Percentiles rank a stretch among this genome's conserved stretches.
phyloP scores from a whole-genome alignment of 1,139 yeast species.

The Suhomyces taliae region DNA sequence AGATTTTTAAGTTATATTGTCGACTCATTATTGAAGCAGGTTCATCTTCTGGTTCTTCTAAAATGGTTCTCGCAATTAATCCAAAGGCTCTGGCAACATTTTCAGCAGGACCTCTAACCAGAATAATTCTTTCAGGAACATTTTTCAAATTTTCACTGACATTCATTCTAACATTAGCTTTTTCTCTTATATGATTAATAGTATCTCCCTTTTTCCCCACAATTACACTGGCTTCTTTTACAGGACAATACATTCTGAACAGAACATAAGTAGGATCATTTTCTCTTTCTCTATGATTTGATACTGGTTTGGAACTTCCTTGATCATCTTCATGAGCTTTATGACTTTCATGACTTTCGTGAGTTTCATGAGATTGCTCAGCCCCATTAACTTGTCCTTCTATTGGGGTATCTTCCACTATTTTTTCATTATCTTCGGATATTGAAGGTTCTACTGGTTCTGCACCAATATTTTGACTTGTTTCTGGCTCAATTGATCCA shows the following conservation, averaged over 20 bases:
- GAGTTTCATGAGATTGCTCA: background rate
- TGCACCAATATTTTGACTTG: background rate
- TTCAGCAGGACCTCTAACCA: constrained; percentile 75
- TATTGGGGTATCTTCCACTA: background rate
- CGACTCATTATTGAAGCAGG: constrained; percentile 58
- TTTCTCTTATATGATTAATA: constrained; percentile 63
- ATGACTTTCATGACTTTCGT: constrained; percentile 2
- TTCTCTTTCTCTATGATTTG: constrained; percentile 38
- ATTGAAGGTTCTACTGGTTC: background rate
- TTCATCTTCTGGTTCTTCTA: constrained; percentile 67
- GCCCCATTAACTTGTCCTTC: background rate
- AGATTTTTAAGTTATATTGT: constrained; percentile 57
- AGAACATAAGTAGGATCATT: constrained; percentile 61
- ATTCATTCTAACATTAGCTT: constrained; percentile 65
- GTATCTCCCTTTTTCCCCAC: constrained; percentile 81
- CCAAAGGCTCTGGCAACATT: constrained; percentile 85
- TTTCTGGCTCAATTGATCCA: constrained; percentile 5
- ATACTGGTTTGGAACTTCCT: constrained; percentile 19
- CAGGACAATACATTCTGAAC: constrained; percentile 72
- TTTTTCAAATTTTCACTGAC: constrained; percentile 79
- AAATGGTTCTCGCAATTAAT: constrained; percentile 62
- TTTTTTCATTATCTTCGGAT: background rate
- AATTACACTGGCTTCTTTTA: constrained; percentile 72
- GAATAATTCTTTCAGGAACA: constrained; percentile 74
- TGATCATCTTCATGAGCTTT: constrained; percentile 6